phyloP scores from a whole-genome alignment of 2,329 filamentous ascomycete genomes.

The Ophidiomyces ophidiicola region DNA sequence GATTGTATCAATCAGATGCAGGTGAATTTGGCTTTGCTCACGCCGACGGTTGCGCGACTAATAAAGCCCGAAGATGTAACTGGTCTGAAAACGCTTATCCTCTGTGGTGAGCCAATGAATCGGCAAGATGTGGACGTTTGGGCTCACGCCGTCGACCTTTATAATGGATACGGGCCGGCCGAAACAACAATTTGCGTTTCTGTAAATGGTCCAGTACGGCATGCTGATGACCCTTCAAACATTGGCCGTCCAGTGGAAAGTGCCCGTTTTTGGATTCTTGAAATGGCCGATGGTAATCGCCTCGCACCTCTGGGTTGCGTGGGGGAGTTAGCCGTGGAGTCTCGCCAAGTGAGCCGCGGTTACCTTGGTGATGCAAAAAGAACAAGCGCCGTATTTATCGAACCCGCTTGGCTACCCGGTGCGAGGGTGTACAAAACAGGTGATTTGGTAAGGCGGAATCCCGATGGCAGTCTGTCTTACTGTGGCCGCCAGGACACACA shows the following conservation, averaged over 20 bases:
- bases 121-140: conserved; percentile 18
- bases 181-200: conserved; percentile 22
- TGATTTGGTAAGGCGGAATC: conserved; percentile 18
- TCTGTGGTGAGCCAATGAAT: conserved; percentile 22
- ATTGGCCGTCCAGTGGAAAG: conserved; percentile 13
- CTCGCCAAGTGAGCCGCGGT: conserved; percentile 27
- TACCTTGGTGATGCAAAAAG: conserved; percentile 23
- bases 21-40: conserved; percentile 46
- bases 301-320: conserved; percentile 26
- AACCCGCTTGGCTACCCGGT: conserved; percentile 16
- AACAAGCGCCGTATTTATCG: conserved; percentile 17
- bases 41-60: conserved; percentile 44
- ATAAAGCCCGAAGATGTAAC: conserved; percentile 28
- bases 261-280: conserved; percentile 18
- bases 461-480: conserved; percentile 18
- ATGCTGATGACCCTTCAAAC: conserved; percentile 21
- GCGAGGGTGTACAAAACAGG: conserved; percentile 18
- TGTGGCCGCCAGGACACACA: conserved; percentile 38
- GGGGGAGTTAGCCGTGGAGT: conserved; percentile 32
- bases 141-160: conserved; percentile 22
- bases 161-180: conserved; percentile 26
- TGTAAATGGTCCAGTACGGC: conserved; percentile 13
- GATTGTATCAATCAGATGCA: conserved; percentile 39
- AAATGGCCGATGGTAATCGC: conserved; percentile 14
- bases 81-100: conserved; percentile 28